Percentiles rank a stretch among this genome's conserved stretches.
These are phyloP conservation scores for Chrysoporthe puriensis DNA, from an alignment of 2,329 filamentous ascomycete genomes.

Conservation along the genomic window DNA sequence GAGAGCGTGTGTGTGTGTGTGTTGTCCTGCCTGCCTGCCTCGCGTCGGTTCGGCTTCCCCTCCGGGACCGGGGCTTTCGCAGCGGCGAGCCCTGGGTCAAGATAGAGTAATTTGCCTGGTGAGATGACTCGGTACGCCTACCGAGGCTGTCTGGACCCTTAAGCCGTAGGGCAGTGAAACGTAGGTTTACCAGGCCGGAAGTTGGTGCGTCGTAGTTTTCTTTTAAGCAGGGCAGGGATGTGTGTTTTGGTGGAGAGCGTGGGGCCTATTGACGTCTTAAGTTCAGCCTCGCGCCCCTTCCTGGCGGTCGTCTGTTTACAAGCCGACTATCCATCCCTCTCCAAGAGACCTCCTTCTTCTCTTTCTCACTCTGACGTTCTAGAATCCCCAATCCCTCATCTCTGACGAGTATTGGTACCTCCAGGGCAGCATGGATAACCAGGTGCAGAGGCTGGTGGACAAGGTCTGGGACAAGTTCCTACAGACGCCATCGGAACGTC, in stretches of 20 bases:
- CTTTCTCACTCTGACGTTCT: background rate
- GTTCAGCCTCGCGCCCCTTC: background rate
- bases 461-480: constrained; percentile 71
- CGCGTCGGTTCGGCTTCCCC: too few relatives aligned
- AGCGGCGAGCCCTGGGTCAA: too few relatives aligned
- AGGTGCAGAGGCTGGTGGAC: constrained; percentile 70
- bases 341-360: background rate
- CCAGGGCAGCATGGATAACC: constrained; percentile 68
- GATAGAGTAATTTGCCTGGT: too few relatives aligned
- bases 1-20: too few relatives aligned
- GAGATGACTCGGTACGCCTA: too few relatives aligned
- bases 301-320: background rate
- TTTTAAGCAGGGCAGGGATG: constrained; percentile 26
- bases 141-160: too few relatives aligned
- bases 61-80: too few relatives aligned
- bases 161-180: constrained; percentile 16
- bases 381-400: background rate
- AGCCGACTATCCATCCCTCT: background rate
- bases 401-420: background rate
- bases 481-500: constrained; percentile 50
- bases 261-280: constrained; percentile 2
- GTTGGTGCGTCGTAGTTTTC: too few relatives aligned
- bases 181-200: constrained; percentile 24
- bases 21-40: too few relatives aligned
- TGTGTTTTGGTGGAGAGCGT: constrained; percentile 16